Evolutionary conservation across 805 yeast species (phyloP).

Genomic region (Ogataea henricii): DNA sequence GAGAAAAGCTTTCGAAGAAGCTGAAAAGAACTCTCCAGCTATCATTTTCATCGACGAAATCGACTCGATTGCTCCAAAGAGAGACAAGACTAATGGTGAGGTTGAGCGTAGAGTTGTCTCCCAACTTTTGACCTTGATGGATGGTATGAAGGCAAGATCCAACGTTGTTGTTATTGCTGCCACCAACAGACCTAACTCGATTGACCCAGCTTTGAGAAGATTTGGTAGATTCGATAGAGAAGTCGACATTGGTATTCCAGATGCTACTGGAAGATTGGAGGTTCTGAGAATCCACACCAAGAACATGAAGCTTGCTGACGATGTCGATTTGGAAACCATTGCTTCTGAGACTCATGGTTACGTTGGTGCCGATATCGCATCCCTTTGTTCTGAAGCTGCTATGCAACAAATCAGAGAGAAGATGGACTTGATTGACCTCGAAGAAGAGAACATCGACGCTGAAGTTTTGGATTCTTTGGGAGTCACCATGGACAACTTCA

Average conservation of each 20-base stretch:
- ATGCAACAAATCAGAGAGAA: conserved; percentile 99
- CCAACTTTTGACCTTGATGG: conserved; percentile 96
- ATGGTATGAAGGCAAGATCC: conserved; percentile 99
- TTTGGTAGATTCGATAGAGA: conserved; percentile 86
- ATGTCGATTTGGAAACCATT: conserved; percentile 92
- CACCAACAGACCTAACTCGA: conserved; percentile 83
- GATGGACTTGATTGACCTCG: conserved; percentile 96
- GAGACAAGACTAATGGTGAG: conserved; percentile 99
- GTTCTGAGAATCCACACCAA: conserved; percentile 96
- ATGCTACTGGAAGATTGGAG: conserved; percentile 97
- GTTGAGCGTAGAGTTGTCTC: conserved; percentile 99
- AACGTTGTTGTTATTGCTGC: conserved; percentile 99
- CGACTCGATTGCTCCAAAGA: conserved; percentile 98
- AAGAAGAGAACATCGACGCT: conserved; percentile 95
- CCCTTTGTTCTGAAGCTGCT: conserved; percentile 99
- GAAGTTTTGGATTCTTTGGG: conserved; percentile 95
- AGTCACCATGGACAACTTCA: conserved; percentile 98
- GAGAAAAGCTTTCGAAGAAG: conserved; percentile 98
- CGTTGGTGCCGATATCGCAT: conserved; percentile 98
- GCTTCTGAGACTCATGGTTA: conserved; percentile 99
- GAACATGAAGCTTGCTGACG: conserved; percentile 95
- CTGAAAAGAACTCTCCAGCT: conserved; percentile 97
- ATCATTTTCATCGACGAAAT: conserved; percentile 98
- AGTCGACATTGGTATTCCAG: conserved; percentile 91
- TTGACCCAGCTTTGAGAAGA: conserved; percentile 83